These are phyloP conservation scores for Diphasiastrum complanatum DNA, from an alignment of 83 land plant species.

Conservation along the genomic window DNA sequence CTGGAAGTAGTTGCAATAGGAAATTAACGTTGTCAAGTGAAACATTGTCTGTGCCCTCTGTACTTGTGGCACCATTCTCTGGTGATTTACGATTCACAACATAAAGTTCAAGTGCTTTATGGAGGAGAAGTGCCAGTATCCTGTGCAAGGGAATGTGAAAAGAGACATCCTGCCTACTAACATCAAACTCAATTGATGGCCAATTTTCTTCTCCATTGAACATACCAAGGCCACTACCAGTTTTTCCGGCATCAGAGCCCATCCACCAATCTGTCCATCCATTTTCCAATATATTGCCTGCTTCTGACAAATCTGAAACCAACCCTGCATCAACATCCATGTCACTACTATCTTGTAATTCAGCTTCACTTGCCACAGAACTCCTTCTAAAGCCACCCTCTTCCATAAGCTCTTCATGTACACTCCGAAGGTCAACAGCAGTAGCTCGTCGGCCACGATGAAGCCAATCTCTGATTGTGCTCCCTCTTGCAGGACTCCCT, in stretches of 20 bases:
- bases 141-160: conserved; percentile 90
- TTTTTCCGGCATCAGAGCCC: conserved; percentile 10
- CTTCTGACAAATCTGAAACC: conserved; percentile 20
- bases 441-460: conserved; percentile 7
- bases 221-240: conserved; percentile 2
- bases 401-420: conserved; percentile 7
- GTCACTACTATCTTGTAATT: too few relatives aligned
- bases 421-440: conserved; percentile 14
- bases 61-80: too few relatives aligned
- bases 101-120: conserved; percentile 47
- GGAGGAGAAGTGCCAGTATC: conserved; percentile 57
- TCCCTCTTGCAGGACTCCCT: conserved; percentile 7
- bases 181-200: conserved; percentile 71
- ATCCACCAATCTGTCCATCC: conserved; percentile 25
- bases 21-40: background rate
- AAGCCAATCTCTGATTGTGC: conserved; percentile 26
- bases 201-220: conserved; percentile 46
- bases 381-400: background rate
- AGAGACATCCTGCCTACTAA: conserved; percentile 77
- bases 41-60: background rate
- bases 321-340: conserved; percentile 22
- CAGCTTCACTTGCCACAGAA: conserved; percentile 13
- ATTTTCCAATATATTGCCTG: background rate
- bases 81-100: conserved; percentile 5
- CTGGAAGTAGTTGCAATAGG: conserved; percentile 28